Conservation (phyloP, 2,329 filamentous ascomycete species). For the Paecilomyces variotii region DNA sequence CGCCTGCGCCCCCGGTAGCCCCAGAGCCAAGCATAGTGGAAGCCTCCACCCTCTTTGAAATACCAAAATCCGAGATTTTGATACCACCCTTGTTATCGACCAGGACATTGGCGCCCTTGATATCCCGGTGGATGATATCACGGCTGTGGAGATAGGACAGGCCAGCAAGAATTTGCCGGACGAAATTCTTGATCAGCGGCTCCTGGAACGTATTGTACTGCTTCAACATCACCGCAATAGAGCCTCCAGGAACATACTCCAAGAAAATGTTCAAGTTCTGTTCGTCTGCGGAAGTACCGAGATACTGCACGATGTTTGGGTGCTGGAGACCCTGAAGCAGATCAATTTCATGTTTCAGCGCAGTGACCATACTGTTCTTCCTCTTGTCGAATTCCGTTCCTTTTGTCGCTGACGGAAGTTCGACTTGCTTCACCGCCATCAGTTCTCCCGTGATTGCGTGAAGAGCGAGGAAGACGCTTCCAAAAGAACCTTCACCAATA, state of each 20-base stretch:
- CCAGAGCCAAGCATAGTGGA: conserved; percentile 61
- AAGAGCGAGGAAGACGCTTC: conserved; percentile 87
- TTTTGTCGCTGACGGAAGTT: conserved; percentile 73
- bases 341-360: conserved; percentile 91
- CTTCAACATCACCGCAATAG: conserved; percentile 96
- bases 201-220: conserved; percentile 94
- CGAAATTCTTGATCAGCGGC: conserved; percentile 89
- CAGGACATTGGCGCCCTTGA: conserved; percentile 97
- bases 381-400: conserved; percentile 72
- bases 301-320: conserved; percentile 95
- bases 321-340: conserved; percentile 90
- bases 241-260: conserved; percentile 95
- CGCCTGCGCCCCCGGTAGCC: conserved; percentile 28
- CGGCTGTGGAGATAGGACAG: conserved; percentile 87
- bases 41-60: conserved; percentile 94
- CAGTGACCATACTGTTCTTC: conserved; percentile 98
- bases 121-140: conserved; percentile 97
- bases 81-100: conserved; percentile 98
- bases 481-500: conserved; percentile 95
- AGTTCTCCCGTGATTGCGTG: conserved; percentile 95
- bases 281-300: conserved; percentile 86
- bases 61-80: conserved; percentile 98
- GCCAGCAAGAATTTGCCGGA: conserved; percentile 87
- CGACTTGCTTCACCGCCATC: conserved; percentile 96
- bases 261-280: conserved; percentile 98